These are phyloP conservation scores for Phytophthora capsici DNA, from an alignment of 352 stramenopile genomes.

Conservation along the genomic window DNA sequence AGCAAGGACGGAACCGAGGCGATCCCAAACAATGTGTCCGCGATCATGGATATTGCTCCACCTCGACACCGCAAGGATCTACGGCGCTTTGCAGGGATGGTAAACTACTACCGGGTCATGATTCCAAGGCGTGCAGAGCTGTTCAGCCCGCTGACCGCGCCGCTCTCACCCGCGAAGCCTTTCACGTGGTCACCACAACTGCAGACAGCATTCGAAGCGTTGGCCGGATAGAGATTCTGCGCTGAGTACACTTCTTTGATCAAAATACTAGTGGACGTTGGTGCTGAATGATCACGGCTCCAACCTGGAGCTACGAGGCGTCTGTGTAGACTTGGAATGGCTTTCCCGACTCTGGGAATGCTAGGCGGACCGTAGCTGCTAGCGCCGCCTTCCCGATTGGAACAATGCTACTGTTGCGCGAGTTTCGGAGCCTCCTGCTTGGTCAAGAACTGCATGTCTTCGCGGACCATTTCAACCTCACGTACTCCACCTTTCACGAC, in stretches of 20 bases:
- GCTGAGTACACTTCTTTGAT: too few relatives aligned
- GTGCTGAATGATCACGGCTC: too few relatives aligned
- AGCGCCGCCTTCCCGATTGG: background rate
- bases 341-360: too few relatives aligned
- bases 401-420: background rate
- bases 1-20: background rate
- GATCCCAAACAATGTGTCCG: background rate
- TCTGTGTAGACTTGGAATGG: too few relatives aligned
- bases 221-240: too few relatives aligned
- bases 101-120: background rate
- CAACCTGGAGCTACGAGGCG: background rate
- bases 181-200: background rate
- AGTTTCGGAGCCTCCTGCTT: background rate
- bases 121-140: background rate
- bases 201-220: background rate
- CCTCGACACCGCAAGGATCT: background rate
- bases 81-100: background rate
- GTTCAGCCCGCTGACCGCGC: too few relatives aligned
- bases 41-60: background rate
- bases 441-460: constrained; percentile 1
- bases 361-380: too few relatives aligned
- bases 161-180: background rate
- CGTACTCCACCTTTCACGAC: constrained; percentile 8
- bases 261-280: too few relatives aligned
- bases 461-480: constrained; percentile 12